Evolutionary conservation across 495 filamentous ascomycete genomes (phyloP), one percentile per base, ranked within the genome.

Genomic region (Neurospora sp.): DNA sequence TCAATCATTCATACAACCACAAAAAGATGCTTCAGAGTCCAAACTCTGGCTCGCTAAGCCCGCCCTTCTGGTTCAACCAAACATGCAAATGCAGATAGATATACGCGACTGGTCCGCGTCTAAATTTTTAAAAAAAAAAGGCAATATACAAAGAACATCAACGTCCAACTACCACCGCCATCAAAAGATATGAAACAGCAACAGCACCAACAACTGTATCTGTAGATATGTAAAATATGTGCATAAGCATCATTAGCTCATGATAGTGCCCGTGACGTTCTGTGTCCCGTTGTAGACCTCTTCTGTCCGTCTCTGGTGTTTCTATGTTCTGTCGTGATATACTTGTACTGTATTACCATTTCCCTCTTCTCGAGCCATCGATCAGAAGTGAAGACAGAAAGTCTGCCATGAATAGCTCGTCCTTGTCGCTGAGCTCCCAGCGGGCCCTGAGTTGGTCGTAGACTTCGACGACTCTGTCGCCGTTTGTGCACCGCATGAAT

Each of bases 401-500:
- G 20, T 80, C 77, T 16, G 79, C 71, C 80, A 85, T 82, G 65
- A 82, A 85, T 68, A 79, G 75, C 65, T 81, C 76, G 8, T 79
- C 78, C 2, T 45, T 73, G 8, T 73, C 22, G 4, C 73, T 72
- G 31, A 84, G 69, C 12, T 72, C 42, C 84, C 84, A 86, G 70
- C 82, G 74, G 39, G 72, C 75, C 70, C 77, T 80, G 39, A 86
- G 74, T 27, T 41, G 70, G 4, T 83, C 82, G 65, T 85, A 88
- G 38, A 82, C 78, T 38, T 82, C 80, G 69, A 84, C 47, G 12
- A 85, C 78, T 42, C 78, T 76, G 12, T 79, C 74, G 40, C 74
- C 73, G 10, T 78, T 77, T 38, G 79, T 79, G 75, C 80, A 87
- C 68, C 72, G 80, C 35, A 78, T 73, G 73, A 87, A 87, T 16